Evolutionary conservation across 352 stramenopile species (phyloP).

Genomic region (Pythium oligandrum): DNA sequence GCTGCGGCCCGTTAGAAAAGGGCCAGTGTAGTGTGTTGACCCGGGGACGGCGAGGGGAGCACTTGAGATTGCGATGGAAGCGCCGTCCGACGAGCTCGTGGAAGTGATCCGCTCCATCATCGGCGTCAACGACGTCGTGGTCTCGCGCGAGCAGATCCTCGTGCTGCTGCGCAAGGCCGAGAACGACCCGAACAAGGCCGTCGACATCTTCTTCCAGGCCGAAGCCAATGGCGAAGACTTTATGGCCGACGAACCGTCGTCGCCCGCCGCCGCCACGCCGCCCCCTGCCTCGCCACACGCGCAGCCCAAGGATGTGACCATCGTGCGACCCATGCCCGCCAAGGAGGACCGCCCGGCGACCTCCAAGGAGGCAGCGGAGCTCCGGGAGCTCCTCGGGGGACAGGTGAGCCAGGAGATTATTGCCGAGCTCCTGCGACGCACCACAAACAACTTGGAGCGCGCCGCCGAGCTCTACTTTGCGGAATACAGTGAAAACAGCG

Average conservation of each 20-base stretch:
- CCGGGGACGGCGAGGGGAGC: too few species aligned
- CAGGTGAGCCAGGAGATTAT: slow-evolving; percentile 56
- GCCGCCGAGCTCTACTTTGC: slow-evolving; percentile 78
- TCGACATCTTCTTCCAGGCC: slow-evolving; percentile 76
- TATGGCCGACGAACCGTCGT: slow-evolving; percentile 25
- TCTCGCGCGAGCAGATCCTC: slow-evolving; percentile 64
- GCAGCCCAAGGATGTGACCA: slow-evolving; percentile 1
- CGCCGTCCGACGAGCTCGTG: slow-evolving; percentile 56
- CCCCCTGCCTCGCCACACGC: background rate
- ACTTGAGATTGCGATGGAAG: too few species aligned
- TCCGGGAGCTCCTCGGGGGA: slow-evolving; percentile 70
- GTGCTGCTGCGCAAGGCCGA: slow-evolving; percentile 47
- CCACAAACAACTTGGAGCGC: slow-evolving; percentile 70
- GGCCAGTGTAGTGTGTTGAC: background rate
- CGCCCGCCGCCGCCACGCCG: background rate
- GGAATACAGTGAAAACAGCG: slow-evolving; percentile 38
- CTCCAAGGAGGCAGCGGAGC: slow-evolving; percentile 42
- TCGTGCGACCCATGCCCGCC: background rate
- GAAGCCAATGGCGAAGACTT: slow-evolving; percentile 44
- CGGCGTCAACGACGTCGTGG: slow-evolving; percentile 38
- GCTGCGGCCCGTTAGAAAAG: background rate
- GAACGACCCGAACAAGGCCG: slow-evolving; percentile 79
- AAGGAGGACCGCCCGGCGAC: slow-evolving; percentile 12
- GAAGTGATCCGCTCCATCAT: slow-evolving; percentile 78
- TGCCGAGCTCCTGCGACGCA: slow-evolving; percentile 45